A percentile compares a stretch with the other conserved stretches of the same genome.
These are phyloP conservation scores for Leccinum brunneo-olivaceum DNA, from an alignment of 1,284 basidiomycete genomes.

Conservation along the genomic window DNA sequence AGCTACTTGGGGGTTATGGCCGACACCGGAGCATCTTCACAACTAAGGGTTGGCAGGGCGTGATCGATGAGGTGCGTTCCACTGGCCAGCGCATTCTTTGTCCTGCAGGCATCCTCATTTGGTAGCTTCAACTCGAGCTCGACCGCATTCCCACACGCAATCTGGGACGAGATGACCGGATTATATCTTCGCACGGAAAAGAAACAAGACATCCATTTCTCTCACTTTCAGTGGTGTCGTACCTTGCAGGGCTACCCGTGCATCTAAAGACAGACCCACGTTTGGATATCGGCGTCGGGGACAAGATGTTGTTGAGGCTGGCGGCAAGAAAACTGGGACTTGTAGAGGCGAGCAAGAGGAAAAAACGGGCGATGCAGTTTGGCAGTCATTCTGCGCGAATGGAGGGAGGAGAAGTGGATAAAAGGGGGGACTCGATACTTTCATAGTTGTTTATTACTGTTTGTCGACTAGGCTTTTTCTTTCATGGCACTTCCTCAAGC, in stretches of 20 bases:
- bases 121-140: conserved; percentile 88
- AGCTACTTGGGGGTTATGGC: conserved; percentile 90
- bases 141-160: conserved; percentile 86
- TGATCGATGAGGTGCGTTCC: conserved; percentile 68
- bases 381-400: conserved; percentile 90
- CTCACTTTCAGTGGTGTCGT: conserved; percentile 70
- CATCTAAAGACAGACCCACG: conserved; percentile 76
- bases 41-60: conserved; percentile 59
- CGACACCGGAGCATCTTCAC: conserved; percentile 79
- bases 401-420: conserved; percentile 51
- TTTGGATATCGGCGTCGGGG: conserved; percentile 65
- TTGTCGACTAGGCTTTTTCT: conserved; percentile 13
- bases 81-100: neutral
- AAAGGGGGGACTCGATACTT: conserved; percentile 43
- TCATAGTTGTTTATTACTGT: conserved; percentile 20
- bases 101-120: neutral
- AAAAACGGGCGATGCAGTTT: conserved; percentile 97
- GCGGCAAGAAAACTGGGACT: conserved; percentile 67
- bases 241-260: conserved; percentile 71
- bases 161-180: conserved; percentile 88
- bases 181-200: conserved; percentile 83
- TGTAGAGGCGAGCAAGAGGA: conserved; percentile 59
- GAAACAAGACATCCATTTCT: conserved; percentile 91
- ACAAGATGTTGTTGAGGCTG: conserved; percentile 80
- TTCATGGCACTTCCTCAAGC: conserved; percentile 45